phyloP scores from a whole-genome alignment of 2,329 filamentous ascomycete genomes.

The Fusarium pininemorale region DNA sequence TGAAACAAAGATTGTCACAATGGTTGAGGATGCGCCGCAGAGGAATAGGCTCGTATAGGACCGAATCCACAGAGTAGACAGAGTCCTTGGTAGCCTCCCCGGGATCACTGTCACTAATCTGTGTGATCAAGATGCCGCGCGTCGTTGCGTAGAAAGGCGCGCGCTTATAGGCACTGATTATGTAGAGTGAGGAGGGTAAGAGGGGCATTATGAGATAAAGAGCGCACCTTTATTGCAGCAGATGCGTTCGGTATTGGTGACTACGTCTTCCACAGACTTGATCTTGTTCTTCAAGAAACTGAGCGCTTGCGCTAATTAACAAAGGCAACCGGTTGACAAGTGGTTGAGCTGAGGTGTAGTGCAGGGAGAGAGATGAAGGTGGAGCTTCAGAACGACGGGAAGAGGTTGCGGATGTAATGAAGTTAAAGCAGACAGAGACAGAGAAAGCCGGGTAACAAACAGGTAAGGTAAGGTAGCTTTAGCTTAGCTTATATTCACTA shows the following conservation, averaged over 20 bases:
- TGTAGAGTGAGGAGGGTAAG: not conserved
- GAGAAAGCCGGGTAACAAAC: conserved; percentile 6
- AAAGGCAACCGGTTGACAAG: conserved; percentile 21
- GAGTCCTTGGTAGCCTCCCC: not conserved
- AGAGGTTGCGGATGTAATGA: conserved; percentile 21
- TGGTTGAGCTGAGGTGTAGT: conserved; percentile 23
- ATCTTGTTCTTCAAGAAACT: conserved; percentile 15
- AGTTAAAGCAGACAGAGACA: conserved; percentile 25
- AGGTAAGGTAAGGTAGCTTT: conserved; percentile 3
- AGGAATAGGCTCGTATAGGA: not conserved
- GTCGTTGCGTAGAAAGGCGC: conserved; percentile 11
- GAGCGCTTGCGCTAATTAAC: conserved; percentile 34
- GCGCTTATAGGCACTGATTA: conserved; percentile 20
- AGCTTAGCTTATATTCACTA: conserved; percentile 28
- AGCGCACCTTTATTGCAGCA: conserved; percentile 26
- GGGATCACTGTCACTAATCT: not conserved
- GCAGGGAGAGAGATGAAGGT: conserved; percentile 30
- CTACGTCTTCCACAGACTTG: not conserved
- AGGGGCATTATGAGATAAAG: conserved; percentile 7
- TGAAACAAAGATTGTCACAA: not conserved
- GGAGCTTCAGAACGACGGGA: conserved; percentile 16
- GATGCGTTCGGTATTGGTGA: not conserved
- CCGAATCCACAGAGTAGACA: not conserved
- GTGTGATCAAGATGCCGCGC: conserved; percentile 19
- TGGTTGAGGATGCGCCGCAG: not conserved